Evolutionary conservation across 768 basidiomycete genomes (phyloP).

Genomic region (Pleurotus giganteus): DNA sequence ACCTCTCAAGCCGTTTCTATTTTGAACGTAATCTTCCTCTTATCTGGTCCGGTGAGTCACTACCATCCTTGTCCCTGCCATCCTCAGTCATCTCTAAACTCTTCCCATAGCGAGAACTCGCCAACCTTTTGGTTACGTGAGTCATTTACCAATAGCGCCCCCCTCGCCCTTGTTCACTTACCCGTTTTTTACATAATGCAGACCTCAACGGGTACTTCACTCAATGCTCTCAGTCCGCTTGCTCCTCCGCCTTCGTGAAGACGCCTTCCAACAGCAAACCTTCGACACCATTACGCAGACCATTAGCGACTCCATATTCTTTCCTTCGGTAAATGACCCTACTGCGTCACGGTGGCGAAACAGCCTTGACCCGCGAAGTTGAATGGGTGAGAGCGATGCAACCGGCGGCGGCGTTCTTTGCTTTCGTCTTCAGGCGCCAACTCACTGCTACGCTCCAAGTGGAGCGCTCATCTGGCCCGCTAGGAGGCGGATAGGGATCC

Average conservation of each 20-base stretch:
- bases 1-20: not conserved
- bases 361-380: too few relatives aligned
- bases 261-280: not conserved
- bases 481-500: too few relatives aligned
- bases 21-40: not conserved
- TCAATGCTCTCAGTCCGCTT: constrained; percentile 2
- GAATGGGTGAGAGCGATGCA: too few relatives aligned
- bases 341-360: too few relatives aligned
- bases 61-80: not conserved
- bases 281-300: not conserved
- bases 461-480: too few relatives aligned
- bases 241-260: constrained; percentile 1
- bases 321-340: too few relatives aligned
- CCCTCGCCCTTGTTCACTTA: not conserved
- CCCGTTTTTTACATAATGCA: not conserved
- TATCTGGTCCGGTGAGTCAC: not conserved
- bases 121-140: not conserved
- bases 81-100: not conserved
- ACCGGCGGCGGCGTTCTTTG: too few relatives aligned
- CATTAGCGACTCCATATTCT: not conserved
- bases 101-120: not conserved
- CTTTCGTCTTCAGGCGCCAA: too few relatives aligned
- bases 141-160: not conserved
- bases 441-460: too few relatives aligned
- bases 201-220: constrained; percentile 5